Conservation (phyloP, 2,329 filamentous ascomycete species). For the Sporothrix pseudoabietina region DNA sequence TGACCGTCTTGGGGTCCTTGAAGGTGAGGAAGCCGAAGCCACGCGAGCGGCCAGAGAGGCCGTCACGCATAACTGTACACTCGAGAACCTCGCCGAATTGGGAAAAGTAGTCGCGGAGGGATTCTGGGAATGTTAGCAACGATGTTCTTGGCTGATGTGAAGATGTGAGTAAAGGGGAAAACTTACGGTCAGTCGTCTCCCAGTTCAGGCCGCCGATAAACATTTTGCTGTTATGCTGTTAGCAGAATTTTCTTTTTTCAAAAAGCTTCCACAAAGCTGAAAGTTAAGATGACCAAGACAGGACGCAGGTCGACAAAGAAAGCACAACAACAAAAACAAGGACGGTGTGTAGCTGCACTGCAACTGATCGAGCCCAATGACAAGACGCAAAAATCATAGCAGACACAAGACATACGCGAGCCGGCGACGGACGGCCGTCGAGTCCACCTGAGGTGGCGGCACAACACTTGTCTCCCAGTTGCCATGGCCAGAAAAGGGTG, state of each 20-base stretch:
- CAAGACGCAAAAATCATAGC: not conserved
- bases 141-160: too few relatives aligned
- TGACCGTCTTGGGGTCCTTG: constrained; percentile 95
- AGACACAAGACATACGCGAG: constrained; percentile 2
- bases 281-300: not conserved
- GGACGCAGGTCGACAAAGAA: not conserved
- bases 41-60: constrained; percentile 86
- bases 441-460: not conserved
- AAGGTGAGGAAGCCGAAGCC: constrained; percentile 98
- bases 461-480: not conserved
- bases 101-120: constrained; percentile 93
- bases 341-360: not conserved
- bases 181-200: constrained; percentile 72
- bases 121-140: constrained; percentile 63
- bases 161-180: not conserved
- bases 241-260: not conserved
- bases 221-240: constrained; percentile 74
- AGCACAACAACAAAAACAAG: not conserved
- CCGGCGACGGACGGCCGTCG: not conserved
- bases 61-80: constrained; percentile 99
- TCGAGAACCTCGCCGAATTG: constrained; percentile 97
- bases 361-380: not conserved
- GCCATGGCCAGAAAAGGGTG: not conserved
- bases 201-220: constrained; percentile 98
- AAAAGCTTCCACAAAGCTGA: too few relatives aligned